A percentile compares a stretch with the other conserved stretches of the same genome.
These are phyloP conservation scores for Naumovozyma castellii DNA, from an alignment of 805 yeast species.

Conservation along the genomic window DNA sequence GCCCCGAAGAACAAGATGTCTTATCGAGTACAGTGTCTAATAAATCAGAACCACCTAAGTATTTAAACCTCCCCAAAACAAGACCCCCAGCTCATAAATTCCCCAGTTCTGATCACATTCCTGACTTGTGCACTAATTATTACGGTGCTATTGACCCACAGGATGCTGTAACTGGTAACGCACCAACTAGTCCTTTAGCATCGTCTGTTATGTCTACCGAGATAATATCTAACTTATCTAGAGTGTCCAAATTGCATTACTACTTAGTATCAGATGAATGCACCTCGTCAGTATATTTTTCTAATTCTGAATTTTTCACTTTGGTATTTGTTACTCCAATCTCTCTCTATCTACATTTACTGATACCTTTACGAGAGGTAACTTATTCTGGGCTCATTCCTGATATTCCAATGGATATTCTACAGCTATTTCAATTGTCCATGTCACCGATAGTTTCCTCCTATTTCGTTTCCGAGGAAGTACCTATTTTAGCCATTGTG, in stretches of 20 bases:
- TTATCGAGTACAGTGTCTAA: not conserved
- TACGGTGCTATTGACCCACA: not conserved
- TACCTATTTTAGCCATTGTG: not conserved
- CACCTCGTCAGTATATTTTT: not conserved
- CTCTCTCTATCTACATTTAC: slow-evolving; percentile 8
- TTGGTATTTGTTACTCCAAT: slow-evolving; percentile 20
- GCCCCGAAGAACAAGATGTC: not conserved
- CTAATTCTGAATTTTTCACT: slow-evolving; percentile 10
- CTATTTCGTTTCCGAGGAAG: not conserved
- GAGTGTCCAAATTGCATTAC: not conserved
- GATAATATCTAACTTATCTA: not conserved
- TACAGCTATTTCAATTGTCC: slow-evolving; percentile 9
- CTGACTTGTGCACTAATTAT: slow-evolving; percentile 1
- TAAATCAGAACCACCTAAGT: not conserved
- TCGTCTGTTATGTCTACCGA: not conserved
- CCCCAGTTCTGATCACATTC: slow-evolving; percentile 15
- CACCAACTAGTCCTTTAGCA: not conserved
- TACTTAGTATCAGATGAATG: not conserved
- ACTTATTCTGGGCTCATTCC: slow-evolving; percentile 1
- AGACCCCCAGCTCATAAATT: slow-evolving; percentile 1
- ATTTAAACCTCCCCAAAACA: not conserved
- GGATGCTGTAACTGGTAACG: not conserved
- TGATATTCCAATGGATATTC: slow-evolving; percentile 1
- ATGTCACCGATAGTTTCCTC: slow-evolving; percentile 5
- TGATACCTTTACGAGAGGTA: slow-evolving; percentile 10